Base-by-base conservation (phyloP, 139 green algal species). In the Chlamydomonas sp. region DNA sequence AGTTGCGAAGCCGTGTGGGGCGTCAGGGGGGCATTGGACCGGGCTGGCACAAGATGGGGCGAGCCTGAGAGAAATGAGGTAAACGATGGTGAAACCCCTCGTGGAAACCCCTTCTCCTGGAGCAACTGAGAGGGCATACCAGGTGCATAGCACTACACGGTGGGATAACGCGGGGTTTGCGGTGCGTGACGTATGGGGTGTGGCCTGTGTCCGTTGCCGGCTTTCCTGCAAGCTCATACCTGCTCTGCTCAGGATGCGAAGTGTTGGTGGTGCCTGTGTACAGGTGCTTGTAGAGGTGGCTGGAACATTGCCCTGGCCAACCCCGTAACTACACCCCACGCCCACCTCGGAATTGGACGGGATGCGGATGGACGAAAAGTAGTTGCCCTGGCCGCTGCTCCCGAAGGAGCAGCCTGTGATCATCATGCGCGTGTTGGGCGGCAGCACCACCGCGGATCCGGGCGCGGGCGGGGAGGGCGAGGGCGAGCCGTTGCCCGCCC, bases 361-460 rank as follows among this genome's bases (percentile, higher is more conserved):
- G 59, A 93, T 83, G 62, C 73, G 78, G 79, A 93, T 91, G 60
- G 78, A 88, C 2, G 20, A 12, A 60, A 93, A 88, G 9, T 31
- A 68, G 66, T 85, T 84, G 60, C 15, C 67, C 12, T 7, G 8
- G 10, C 12, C 16, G 75, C 49, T 14, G 57, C 1, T 60, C 16
- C 3, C 16, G 80, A 91, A 84, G 57, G 90, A 93, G 86, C 90
- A 93, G 64, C 63, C 78, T 1, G 82, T 93, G 60, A 93, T 76
- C 61, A 93, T 85, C 60, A 93, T 67, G 14, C 64, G 68, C 3
- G 31, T 86, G 86, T 83, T 83, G 59, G 61, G 0, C 0, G 90
- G 90, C 31, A 93, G 86, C n/a, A 85, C 88, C 58, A 93, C 86
- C 3, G 67, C 73, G 8, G 81, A 83, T 10, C 77, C 67, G 57